Conservation (phyloP, 345 rosid species). For the Arabis hirsuta region DNA sequence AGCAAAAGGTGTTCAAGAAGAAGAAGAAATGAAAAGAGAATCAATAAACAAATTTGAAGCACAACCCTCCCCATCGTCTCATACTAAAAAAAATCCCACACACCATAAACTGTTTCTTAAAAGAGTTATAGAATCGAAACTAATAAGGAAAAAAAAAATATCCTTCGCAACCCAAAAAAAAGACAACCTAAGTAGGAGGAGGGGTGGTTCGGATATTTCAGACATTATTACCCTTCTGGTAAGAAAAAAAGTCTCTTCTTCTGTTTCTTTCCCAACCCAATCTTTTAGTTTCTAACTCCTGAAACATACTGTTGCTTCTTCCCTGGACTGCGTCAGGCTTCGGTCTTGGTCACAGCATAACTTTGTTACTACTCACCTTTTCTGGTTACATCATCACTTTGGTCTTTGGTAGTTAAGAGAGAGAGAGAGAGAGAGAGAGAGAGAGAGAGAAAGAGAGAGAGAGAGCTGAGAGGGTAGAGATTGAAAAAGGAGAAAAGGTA, state of each 20-base stretch:
- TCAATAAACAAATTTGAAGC: conserved; percentile 46
- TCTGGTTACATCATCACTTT: conserved; percentile 45
- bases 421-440: neutral
- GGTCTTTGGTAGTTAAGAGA: conserved; percentile 44
- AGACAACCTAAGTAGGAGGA: conserved; percentile 35
- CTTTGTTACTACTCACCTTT: conserved; percentile 41
- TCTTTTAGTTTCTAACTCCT: conserved; percentile 31
- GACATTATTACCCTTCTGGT: conserved; percentile 36
- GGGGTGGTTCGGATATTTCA: conserved; percentile 36
- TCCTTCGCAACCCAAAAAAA: conserved; percentile 33
- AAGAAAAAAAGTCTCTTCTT: conserved; percentile 24
- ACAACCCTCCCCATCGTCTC: conserved; percentile 37
- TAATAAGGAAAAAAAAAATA: conserved; percentile 2
- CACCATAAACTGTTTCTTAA: conserved; percentile 41
- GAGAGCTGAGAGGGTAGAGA: neutral
- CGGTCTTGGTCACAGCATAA: conserved; percentile 35
- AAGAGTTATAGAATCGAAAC: conserved; percentile 36
- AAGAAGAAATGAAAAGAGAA: conserved; percentile 42
- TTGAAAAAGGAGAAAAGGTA: conserved; percentile 14
- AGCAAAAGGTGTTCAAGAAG: conserved; percentile 18
- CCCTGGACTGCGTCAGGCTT: conserved; percentile 32
- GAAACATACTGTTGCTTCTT: conserved; percentile 30
- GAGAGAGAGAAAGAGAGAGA: neutral
- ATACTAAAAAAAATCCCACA: conserved; percentile 41
- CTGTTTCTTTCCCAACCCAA: conserved; percentile 38